These are phyloP conservation scores for Aureobasidium vineae DNA, from an alignment of 2,329 filamentous ascomycete species.

Conservation along the genomic window DNA sequence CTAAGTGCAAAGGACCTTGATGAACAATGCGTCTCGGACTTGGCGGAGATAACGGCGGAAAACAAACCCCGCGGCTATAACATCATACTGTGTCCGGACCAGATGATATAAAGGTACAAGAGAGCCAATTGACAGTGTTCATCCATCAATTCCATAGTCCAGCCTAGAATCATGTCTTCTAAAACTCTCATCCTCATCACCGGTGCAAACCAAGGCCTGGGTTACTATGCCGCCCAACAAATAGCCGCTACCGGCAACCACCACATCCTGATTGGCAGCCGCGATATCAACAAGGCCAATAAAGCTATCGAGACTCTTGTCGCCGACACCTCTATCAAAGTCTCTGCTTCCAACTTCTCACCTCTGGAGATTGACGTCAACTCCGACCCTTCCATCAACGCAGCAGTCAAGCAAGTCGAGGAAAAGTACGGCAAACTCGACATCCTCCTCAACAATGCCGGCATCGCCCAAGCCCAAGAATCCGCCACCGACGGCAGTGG, in stretches of 20 bases:
- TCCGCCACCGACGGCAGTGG: background rate
- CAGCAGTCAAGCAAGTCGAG: conserved; percentile 38
- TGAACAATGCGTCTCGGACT: background rate
- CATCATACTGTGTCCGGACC: background rate
- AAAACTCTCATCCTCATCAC: conserved; percentile 40
- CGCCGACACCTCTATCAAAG: conserved; percentile 33
- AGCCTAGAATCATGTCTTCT: background rate
- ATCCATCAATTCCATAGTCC: background rate
- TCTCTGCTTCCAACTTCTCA: conserved; percentile 37
- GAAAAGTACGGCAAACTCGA: conserved; percentile 37
- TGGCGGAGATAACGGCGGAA: background rate
- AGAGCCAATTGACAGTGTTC: background rate
- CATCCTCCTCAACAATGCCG: conserved; percentile 42
- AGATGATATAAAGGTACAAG: background rate
- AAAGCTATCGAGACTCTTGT: conserved; percentile 39
- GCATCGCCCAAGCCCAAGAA: conserved; percentile 30
- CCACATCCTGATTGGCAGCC: conserved; percentile 44
- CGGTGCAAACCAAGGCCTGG: conserved; percentile 48
- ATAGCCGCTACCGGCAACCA: conserved; percentile 43
- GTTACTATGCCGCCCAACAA: conserved; percentile 45
- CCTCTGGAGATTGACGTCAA: conserved; percentile 46
- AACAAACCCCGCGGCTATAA: background rate
- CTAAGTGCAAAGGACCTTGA: background rate
- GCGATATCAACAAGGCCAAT: conserved; percentile 40
- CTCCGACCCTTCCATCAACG: conserved; percentile 44